Base-by-base conservation (phyloP, 306 rosid genomes). In the Oxytropis ochrocephala region DNA sequence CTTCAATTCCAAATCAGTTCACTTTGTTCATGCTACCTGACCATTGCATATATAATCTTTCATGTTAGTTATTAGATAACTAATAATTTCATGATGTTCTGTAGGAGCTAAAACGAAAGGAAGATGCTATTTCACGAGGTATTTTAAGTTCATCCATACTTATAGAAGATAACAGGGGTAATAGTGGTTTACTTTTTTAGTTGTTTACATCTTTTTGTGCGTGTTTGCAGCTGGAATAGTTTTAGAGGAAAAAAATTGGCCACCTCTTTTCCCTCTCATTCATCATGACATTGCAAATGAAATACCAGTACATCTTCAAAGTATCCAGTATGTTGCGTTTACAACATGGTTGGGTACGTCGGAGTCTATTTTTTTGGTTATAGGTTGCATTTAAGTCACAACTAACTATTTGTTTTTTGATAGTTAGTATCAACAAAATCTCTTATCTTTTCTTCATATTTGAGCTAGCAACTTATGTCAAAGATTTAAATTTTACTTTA, bases 301-400 rank as follows among this genome's bases (percentile, higher is more conserved):
- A 77, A 91, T 86, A 76, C 99, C 99, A 12, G 16, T 95, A 60
- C 99, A 95, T 83, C 93, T 91, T 44, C 99, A 88, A 73, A 81
- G 69, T 59, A 53, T 91, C 76, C 97, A 88, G 75, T 91, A 94
- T 75, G 92, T 88, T 70, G 99, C 88, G 24, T 88, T 94, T 77
- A 67, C 96, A 57, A 91, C 99, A 83, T 87, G 77, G 76, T 76
- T 94, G 70, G 97, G 99, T 94, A 88, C 43, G 95, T 84, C 63
- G 7, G 83, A 33, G 39, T 44, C 68, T 42, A 59, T 59, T 16
- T 36, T 41, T 43, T 33, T 53, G 19, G 14, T 49, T 46, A 21
- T 65, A 68, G n/a, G 14, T 55, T 60, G 48, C 74, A 54, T 72
- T 71, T 49, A 50, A 32, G 42, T 63, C 59, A 39, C 43, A 63